Conservation (phyloP, 208 protist species). For the Jaenimonas drosophilae region DNA sequence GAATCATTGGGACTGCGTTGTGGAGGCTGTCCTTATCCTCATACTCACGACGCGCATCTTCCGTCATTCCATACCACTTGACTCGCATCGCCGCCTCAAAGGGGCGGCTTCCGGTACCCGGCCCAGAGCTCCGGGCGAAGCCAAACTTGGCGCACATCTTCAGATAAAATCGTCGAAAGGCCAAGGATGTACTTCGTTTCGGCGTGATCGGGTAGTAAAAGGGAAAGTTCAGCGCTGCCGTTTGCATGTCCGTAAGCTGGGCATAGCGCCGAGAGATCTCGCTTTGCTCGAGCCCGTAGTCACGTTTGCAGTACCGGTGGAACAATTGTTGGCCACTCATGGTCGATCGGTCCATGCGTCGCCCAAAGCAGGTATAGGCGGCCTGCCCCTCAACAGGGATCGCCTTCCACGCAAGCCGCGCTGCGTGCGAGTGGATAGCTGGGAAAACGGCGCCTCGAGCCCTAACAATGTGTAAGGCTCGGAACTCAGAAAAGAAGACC, state of each 20-base stretch:
- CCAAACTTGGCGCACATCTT: constrained; percentile 48
- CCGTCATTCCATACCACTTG: constrained; percentile 39
- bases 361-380: constrained; percentile 47
- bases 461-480: no score
- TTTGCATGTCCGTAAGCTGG: constrained; percentile 51
- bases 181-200: not conserved
- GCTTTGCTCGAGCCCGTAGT: constrained; percentile 54
- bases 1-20: constrained; percentile 37
- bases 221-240: constrained; percentile 67
- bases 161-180: constrained; percentile 56
- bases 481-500: constrained; percentile 17
- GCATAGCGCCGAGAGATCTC: constrained; percentile 27
- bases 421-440: no score
- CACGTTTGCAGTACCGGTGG: constrained; percentile 41
- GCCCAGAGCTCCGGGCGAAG: constrained; percentile 15
- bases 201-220: constrained; percentile 61
- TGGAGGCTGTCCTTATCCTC: constrained; percentile 28
- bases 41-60: constrained; percentile 42
- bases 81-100: constrained; percentile 56
- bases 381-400: constrained; percentile 31
- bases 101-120: constrained; percentile 23
- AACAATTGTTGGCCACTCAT: constrained; percentile 42
- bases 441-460: no score
- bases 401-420: no score
- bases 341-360: constrained; percentile 11